phyloP scores from a whole-genome alignment of 2,329 filamentous ascomycete species.

The Sarocladium kiliense region DNA sequence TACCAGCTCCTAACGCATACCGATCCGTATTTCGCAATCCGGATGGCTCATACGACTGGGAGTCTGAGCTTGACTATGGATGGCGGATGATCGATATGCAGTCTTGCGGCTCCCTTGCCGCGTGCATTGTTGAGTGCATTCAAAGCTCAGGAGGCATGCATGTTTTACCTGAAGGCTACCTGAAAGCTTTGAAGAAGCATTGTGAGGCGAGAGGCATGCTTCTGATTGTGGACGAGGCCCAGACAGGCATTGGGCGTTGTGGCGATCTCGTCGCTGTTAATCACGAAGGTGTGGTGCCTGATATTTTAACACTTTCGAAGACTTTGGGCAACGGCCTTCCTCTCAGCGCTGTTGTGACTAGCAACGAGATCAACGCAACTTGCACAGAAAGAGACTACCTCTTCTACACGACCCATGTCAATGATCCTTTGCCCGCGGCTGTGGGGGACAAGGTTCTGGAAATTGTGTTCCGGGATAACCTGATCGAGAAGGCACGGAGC shows the following conservation, averaged over 20 bases:
- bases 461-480: conserved; percentile 50
- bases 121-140: conserved; percentile 59
- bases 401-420: conserved; percentile 58
- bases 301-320: conserved; percentile 58
- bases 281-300: conserved; percentile 46
- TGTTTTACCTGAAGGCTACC: conserved; percentile 52
- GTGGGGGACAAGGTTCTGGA: conserved; percentile 59
- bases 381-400: conserved; percentile 44
- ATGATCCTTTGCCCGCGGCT: conserved; percentile 55
- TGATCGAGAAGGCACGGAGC: conserved; percentile 39
- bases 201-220: conserved; percentile 54
- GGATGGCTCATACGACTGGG: conserved; percentile 58
- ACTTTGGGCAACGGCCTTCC: conserved; percentile 57
- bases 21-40: conserved; percentile 56
- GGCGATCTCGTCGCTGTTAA: conserved; percentile 56
- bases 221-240: conserved; percentile 57
- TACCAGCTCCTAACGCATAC: conserved; percentile 57
- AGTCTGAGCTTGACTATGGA: conserved; percentile 54
- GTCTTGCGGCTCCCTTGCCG: conserved; percentile 56
- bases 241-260: conserved; percentile 52
- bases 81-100: conserved; percentile 56
- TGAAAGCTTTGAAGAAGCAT: conserved; percentile 48
- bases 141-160: conserved; percentile 55
- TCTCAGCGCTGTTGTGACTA: conserved; percentile 52
- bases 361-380: conserved; percentile 43